Percentiles rank a stretch among this genome's conserved stretches.
These are phyloP conservation scores for Leccinum fibrillosum DNA, from an alignment of 768 basidiomycete genomes.

Conservation along the genomic window DNA sequence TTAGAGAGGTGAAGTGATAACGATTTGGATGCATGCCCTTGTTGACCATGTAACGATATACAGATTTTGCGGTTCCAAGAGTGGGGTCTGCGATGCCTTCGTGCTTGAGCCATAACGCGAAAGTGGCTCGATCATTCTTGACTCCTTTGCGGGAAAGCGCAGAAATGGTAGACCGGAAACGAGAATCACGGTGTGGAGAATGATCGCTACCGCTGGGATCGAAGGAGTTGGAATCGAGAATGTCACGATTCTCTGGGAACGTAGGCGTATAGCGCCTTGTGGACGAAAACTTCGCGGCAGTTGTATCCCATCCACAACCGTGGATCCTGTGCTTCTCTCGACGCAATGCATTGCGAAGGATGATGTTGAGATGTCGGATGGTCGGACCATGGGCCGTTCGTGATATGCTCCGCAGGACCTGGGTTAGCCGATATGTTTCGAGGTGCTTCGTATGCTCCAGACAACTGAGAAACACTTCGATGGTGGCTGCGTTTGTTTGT, in stretches of 20 bases:
- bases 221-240: conserved; percentile 32
- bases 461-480: conserved; percentile 53
- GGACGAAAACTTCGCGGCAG: conserved; percentile 38
- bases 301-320: conserved; percentile 46
- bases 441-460: conserved; percentile 42
- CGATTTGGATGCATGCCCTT: conserved; percentile 69
- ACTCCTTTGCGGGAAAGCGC: conserved; percentile 47
- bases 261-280: conserved; percentile 20
- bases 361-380: conserved; percentile 53
- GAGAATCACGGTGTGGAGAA: conserved; percentile 28
- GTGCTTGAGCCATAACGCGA: conserved; percentile 61
- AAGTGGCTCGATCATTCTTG: conserved; percentile 53
- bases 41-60: conserved; percentile 57
- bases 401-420: conserved; percentile 44
- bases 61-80: conserved; percentile 45
- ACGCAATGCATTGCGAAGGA: conserved; percentile 52
- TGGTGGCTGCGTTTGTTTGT: conserved; percentile 50
- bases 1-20: conserved; percentile 71
- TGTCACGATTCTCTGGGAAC: conserved; percentile 4
- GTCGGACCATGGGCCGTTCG: conserved; percentile 44
- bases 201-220: conserved; percentile 48
- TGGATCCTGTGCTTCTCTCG: conserved; percentile 45
- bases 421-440: conserved; percentile 45
- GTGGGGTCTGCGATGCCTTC: conserved; percentile 55
- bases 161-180: conserved; percentile 41